phyloP scores from a whole-genome alignment of 305 asterid genomes.

The Solanum hybrid region DNA sequence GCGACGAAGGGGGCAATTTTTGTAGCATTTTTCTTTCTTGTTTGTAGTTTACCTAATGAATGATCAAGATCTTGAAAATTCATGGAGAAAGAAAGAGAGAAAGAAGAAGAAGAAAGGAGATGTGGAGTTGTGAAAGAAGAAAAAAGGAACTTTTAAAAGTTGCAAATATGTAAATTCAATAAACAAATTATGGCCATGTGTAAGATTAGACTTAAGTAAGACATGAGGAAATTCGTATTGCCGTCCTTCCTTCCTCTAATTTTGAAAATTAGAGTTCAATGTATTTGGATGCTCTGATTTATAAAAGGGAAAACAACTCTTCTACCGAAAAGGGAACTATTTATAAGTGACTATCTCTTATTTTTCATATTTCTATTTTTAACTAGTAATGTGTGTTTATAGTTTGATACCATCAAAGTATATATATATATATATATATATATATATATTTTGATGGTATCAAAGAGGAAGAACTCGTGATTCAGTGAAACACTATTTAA shows the following conservation, averaged over 20 bases:
- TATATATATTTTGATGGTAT: too few species aligned
- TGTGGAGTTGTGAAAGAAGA: neutral
- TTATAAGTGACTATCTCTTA: neutral
- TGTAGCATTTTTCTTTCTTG: constrained; percentile 30
- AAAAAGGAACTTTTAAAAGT: neutral
- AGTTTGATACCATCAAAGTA: too few species aligned
- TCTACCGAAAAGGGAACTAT: too few species aligned
- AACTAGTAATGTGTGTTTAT: rapidly evolving
- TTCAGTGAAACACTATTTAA: too few species aligned
- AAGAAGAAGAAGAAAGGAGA: neutral
- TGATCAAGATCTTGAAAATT: constrained; percentile 23
- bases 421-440: too few species aligned
- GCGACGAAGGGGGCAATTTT: constrained; percentile 46
- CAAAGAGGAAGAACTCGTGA: too few species aligned
- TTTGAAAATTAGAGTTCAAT: neutral
- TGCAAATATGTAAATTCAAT: neutral
- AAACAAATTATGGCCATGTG: neutral
- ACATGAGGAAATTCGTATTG: neutral
- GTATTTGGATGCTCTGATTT: neutral
- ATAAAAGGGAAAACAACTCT: too few species aligned
- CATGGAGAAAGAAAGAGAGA: neutral
- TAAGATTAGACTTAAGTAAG: neutral
- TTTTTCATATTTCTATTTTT: too few species aligned
- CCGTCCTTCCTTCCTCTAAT: neutral
- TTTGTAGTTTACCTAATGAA: constrained; percentile 34